Evolutionary conservation across 176 grass and related monocot species (phyloP), one percentile per base, ranked within the genome.

Genomic region (Themeda triandra): DNA sequence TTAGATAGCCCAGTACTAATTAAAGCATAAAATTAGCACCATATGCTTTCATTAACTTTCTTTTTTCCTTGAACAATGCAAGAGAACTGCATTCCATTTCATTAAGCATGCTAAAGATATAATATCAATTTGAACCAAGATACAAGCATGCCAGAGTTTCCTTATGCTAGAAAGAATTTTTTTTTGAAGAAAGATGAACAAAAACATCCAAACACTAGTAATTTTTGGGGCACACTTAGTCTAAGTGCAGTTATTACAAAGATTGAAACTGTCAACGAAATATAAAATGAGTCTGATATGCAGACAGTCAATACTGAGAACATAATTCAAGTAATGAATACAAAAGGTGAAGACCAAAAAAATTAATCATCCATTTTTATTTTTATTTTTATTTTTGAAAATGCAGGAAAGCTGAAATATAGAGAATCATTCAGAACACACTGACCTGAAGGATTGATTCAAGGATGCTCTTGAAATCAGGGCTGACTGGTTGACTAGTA

Each of bases 371-470:
- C n/a, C n/a, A n/a, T n/a, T n/a, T n/a, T n/a, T n/a, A n/a, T n/a
- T n/a, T n/a, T n/a, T n/a, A n/a, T n/a, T n/a, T n/a, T n/a, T n/a
- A n/a, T n/a, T n/a, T n/a, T n/a, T n/a, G n/a, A n/a, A n/a, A n/a
- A n/a, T n/a, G n/a, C n/a, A n/a, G n/a, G n/a, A n/a, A n/a, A n/a
- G n/a, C n/a, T n/a, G n/a, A n/a, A n/a, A n/a, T n/a, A n/a, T n/a
- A n/a, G n/a, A n/a, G n/a, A n/a, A 71, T 39, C 49, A 14, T 76
- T 63, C 7, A 24, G 25, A 84, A 81, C 49, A n/a, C n/a, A 65
- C 42, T 76, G 71, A 98, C 92, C 95, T 98, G 85, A 76, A 98
- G 89, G 91, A 98, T 91, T 79, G 95, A 90, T 86, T 93, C 95
- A 69, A 89, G 92, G 32, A 90, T 91, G 71, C 79, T 92, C 82